Conservation (phyloP, 2,329 filamentous ascomycete species). For the Xylaria sp. region DNA sequence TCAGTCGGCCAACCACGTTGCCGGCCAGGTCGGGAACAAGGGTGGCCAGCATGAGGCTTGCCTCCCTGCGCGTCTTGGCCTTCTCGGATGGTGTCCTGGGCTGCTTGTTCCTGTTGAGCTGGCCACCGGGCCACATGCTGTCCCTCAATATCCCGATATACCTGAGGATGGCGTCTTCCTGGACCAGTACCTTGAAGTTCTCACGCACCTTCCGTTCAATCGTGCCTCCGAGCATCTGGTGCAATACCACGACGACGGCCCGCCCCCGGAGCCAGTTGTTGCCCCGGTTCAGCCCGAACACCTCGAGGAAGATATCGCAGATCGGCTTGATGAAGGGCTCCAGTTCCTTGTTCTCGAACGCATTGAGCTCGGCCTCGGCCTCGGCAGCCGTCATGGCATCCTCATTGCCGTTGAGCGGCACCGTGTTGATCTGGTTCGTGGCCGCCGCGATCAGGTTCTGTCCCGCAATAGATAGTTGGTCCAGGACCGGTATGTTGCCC, state of each 20-base stretch:
- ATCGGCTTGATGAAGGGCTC: slow-evolving; percentile 98
- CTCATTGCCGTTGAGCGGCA: slow-evolving; percentile 55
- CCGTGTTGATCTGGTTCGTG: slow-evolving; percentile 63
- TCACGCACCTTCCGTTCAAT: slow-evolving; percentile 96
- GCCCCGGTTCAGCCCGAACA: slow-evolving; percentile 90
- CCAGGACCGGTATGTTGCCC: slow-evolving; percentile 91
- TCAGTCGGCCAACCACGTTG: slow-evolving; percentile 88
- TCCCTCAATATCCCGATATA: slow-evolving; percentile 77
- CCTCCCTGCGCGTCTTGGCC: slow-evolving; percentile 79
- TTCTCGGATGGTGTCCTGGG: slow-evolving; percentile 73
- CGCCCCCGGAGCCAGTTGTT: slow-evolving; percentile 97
- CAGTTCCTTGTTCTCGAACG: slow-evolving; percentile 85
- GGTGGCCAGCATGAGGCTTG: slow-evolving; percentile 84
- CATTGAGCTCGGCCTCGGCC: slow-evolving; percentile 90
- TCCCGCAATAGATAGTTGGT: slow-evolving; percentile 89
- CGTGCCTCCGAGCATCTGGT: slow-evolving; percentile 92
- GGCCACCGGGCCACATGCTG: slow-evolving; percentile 79
- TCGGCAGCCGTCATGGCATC: slow-evolving; percentile 64
- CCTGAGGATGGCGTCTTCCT: slow-evolving; percentile 76
- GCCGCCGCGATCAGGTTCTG: slow-evolving; percentile 86
- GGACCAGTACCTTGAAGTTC: slow-evolving; percentile 70
- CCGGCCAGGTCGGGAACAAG: slow-evolving; percentile 88
- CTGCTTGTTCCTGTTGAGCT: slow-evolving; percentile 51
- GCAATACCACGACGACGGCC: slow-evolving; percentile 92
- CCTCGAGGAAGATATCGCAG: slow-evolving; percentile 94